Evolutionary conservation across 2,329 filamentous ascomycete species (phyloP).

Genomic region (Aspergillus fructus): DNA sequence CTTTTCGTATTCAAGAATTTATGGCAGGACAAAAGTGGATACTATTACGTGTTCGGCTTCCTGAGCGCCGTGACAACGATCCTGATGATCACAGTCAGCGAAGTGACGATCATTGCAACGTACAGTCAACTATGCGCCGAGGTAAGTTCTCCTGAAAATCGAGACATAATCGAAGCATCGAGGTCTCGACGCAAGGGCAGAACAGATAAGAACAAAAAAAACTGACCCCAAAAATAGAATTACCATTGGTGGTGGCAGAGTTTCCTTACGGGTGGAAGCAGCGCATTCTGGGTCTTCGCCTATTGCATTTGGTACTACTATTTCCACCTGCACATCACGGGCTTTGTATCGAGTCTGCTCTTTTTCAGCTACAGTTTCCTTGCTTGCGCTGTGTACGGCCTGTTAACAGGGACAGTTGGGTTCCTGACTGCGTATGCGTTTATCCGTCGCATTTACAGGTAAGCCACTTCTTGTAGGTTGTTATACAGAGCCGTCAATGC

Average conservation of each 20-base stretch:
- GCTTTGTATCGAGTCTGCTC: slow-evolving; percentile 74
- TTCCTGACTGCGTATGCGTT: slow-evolving; percentile 84
- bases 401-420: slow-evolving; percentile 79
- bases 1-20: slow-evolving; percentile 83
- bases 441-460: slow-evolving; percentile 79
- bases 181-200: no score
- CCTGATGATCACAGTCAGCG: slow-evolving; percentile 72
- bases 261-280: slow-evolving; percentile 75
- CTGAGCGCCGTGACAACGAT: slow-evolving; percentile 71
- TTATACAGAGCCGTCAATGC: neutral
- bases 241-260: slow-evolving; percentile 93
- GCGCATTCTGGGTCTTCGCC: slow-evolving; percentile 75
- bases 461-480: slow-evolving; percentile 40
- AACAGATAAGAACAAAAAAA: neutral
- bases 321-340: slow-evolving; percentile 75
- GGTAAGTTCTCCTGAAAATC: slow-evolving; percentile 37
- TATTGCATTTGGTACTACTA: slow-evolving; percentile 85
- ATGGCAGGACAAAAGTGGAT: slow-evolving; percentile 88
- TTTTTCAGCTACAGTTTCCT: slow-evolving; percentile 86
- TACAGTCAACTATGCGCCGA: slow-evolving; percentile 81
- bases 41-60: slow-evolving; percentile 91
- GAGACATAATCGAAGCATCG: neutral
- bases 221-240: slow-evolving; percentile 51
- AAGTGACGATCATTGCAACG: slow-evolving; percentile 79
- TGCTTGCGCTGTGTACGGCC: slow-evolving; percentile 75